A percentile compares a stretch with the other conserved stretches of the same genome.
Evolutionary conservation across 2,329 filamentous ascomycete species (phyloP).

Genomic region (Colletotrichum falcatum): DNA sequence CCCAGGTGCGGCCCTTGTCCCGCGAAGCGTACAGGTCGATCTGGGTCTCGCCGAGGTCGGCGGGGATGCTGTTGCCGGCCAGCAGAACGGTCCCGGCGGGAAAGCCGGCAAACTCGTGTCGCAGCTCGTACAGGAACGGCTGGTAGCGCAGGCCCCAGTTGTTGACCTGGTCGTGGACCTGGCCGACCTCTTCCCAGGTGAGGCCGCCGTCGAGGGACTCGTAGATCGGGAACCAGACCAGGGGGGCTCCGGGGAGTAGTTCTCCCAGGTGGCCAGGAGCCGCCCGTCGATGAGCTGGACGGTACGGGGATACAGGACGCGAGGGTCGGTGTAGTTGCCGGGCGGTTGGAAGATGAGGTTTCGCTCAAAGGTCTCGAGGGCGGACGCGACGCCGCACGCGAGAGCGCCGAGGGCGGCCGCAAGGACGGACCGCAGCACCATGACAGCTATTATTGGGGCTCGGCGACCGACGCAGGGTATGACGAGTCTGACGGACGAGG

Average conservation of each 20-base stretch:
- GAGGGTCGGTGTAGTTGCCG: conserved; percentile 57
- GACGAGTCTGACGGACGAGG: conserved; percentile 12
- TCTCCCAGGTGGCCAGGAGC: conserved; percentile 66
- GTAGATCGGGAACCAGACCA: conserved; percentile 67
- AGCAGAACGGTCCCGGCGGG: conserved; percentile 72
- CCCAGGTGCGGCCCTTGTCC: conserved; percentile 72
- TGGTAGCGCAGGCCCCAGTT: conserved; percentile 76
- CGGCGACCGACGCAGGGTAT: conserved; percentile 19
- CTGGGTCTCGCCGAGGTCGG: conserved; percentile 70
- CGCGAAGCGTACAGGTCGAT: conserved; percentile 77
- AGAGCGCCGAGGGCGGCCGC: conserved; percentile 31
- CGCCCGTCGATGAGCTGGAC: conserved; percentile 59
- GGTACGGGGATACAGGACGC: conserved; percentile 58
- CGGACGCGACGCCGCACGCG: conserved; percentile 31
- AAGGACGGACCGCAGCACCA: conserved; percentile 39
- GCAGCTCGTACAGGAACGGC: conserved; percentile 74
- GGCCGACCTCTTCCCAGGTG: conserved; percentile 73
- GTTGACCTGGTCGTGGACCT: conserved; percentile 72
- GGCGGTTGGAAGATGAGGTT: conserved; percentile 58
- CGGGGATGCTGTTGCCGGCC: conserved; percentile 70
- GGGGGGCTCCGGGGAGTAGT: conserved; percentile 68
- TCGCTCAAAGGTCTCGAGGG: conserved; percentile 42
- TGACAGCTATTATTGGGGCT: conserved; percentile 17
- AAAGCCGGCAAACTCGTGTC: conserved; percentile 67
- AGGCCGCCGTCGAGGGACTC: conserved; percentile 64